Evolutionary conservation across 108 stramenopile species (phyloP).

Genomic region (Skeletonema menzelii): DNA sequence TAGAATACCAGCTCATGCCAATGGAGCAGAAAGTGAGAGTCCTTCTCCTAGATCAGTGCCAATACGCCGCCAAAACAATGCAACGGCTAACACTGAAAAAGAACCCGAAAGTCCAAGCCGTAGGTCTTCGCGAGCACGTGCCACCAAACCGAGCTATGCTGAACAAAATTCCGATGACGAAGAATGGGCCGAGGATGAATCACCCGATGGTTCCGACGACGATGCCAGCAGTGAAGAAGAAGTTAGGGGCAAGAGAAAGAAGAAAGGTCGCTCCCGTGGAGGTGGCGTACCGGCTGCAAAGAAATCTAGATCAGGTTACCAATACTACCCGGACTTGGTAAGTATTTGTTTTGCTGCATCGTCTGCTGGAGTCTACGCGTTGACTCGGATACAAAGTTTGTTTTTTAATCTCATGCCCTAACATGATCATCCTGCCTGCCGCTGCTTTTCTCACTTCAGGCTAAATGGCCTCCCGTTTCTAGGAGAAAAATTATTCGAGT

Average conservation of each 20-base stretch:
- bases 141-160: constrained; percentile 17
- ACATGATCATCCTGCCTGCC: background rate
- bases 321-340: constrained; percentile 1
- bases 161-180: constrained; percentile 26
- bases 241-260: background rate
- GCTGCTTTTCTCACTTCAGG: constrained; percentile 7
- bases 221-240: constrained; percentile 15
- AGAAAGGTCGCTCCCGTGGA: background rate
- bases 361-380: background rate
- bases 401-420: background rate
- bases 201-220: constrained; percentile 19
- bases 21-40: background rate
- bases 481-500: constrained; percentile 11
- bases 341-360: background rate
- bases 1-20: background rate
- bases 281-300: constrained; percentile 3
- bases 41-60: background rate
- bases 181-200: constrained; percentile 1
- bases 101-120: constrained; percentile 1
- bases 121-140: constrained; percentile 14
- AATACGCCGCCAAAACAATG: background rate
- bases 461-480: constrained; percentile 33
- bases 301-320: constrained; percentile 10
- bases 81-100: background rate
- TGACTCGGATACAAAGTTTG: background rate